Percentiles rank a stretch among this genome's conserved stretches.
Evolutionary conservation across 139 green algal species (phyloP).

Genomic region (Pleodorina starrii): DNA sequence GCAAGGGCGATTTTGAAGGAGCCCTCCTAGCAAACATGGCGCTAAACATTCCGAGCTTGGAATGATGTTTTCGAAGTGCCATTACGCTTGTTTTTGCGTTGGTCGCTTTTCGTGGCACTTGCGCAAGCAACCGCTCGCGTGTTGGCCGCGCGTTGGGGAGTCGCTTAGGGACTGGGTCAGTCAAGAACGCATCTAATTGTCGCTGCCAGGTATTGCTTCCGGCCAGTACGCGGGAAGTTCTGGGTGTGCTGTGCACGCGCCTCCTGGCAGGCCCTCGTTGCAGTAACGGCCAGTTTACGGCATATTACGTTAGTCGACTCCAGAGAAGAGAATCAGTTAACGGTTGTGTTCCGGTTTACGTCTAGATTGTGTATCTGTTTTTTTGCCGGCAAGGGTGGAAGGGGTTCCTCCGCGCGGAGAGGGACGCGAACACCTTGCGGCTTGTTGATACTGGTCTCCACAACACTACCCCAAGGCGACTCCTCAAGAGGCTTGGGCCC

Average conservation of each 20-base stretch:
- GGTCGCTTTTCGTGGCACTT: constrained; percentile 11
- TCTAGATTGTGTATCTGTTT: constrained; percentile 3
- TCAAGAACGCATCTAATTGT: neutral
- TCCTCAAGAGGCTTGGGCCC: neutral
- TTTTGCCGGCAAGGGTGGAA: constrained; percentile 1
- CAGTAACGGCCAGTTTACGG: neutral
- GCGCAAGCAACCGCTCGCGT: neutral
- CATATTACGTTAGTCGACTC: neutral
- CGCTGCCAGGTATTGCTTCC: no score
- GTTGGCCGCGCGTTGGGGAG: neutral
- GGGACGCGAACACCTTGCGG: neutral
- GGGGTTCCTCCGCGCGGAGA: neutral
- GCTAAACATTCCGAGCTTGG: neutral
- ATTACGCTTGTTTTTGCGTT: neutral
- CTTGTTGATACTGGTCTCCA: neutral
- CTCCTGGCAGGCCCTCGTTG: neutral
- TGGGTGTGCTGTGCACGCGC: neutral
- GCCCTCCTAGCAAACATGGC: neutral
- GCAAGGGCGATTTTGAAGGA: constrained; percentile 8
- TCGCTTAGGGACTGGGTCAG: neutral
- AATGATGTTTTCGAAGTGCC: neutral
- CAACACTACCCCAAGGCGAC: constrained; percentile 5
- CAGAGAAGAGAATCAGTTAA: constrained; percentile 18
- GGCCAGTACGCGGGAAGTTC: no score
- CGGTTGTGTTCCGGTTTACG: neutral